Evolutionary conservation across 2,329 filamentous ascomycete species (phyloP).

Genomic region (Zasmidium citrigriseum): DNA sequence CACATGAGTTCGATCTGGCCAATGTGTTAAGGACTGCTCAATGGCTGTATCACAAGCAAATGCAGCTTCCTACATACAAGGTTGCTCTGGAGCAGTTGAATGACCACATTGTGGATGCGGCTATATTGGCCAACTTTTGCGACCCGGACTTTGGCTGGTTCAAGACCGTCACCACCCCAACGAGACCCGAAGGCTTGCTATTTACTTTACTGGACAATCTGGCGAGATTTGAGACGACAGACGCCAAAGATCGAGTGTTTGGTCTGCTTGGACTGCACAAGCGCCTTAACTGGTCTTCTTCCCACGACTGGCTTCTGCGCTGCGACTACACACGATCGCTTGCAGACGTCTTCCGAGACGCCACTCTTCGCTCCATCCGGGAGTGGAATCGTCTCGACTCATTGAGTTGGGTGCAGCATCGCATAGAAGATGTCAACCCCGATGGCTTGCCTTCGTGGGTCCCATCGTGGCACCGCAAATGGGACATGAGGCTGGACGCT

Average conservation of each 20-base stretch:
- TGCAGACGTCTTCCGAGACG: too few species aligned
- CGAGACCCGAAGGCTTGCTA: background rate
- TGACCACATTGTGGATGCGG: background rate
- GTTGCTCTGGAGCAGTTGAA: background rate
- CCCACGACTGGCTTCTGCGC: too few species aligned
- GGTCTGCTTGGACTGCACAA: conserved; percentile 6
- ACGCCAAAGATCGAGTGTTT: conserved; percentile 10
- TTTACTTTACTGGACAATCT: background rate
- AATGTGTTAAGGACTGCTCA: background rate
- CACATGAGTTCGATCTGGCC: background rate
- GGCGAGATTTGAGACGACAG: background rate
- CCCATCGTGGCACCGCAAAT: too few species aligned
- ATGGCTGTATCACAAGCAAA: background rate
- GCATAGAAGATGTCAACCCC: too few species aligned
- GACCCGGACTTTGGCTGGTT: background rate
- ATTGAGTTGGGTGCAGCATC: too few species aligned
- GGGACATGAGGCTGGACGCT: too few species aligned
- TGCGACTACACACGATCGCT: too few species aligned
- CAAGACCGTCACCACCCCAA: background rate
- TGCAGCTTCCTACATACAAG: too few species aligned
- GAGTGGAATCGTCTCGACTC: too few species aligned
- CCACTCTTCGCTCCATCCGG: too few species aligned
- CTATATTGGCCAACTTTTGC: background rate
- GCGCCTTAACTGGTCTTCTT: too few species aligned
- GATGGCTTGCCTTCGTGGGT: too few species aligned